phyloP scores from a whole-genome alignment of 148 eudicot genomes.

The Oxyria digyna region DNA sequence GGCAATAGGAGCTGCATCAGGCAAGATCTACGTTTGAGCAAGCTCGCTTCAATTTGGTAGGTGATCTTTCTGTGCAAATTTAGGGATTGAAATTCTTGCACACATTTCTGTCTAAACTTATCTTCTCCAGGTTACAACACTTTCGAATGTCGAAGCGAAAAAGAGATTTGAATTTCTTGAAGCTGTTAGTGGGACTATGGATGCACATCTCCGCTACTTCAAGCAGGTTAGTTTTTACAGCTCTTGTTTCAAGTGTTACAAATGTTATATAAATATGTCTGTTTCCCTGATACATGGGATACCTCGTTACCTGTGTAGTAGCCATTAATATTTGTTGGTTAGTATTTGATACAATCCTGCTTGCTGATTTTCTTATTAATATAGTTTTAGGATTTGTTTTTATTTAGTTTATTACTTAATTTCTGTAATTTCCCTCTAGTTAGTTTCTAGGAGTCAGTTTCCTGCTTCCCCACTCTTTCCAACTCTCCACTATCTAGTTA shows the following conservation, averaged over 20 bases:
- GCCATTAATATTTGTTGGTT: background rate
- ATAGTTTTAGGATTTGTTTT: too few relatives aligned
- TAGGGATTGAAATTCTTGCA: background rate
- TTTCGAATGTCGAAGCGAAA: slow-evolving; percentile 90
- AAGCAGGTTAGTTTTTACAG: slow-evolving; percentile 51
- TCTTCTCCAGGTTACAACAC: slow-evolving; percentile 52
- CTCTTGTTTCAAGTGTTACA: background rate
- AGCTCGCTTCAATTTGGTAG: slow-evolving; percentile 92
- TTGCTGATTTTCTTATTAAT: too few relatives aligned
- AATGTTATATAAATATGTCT: background rate
- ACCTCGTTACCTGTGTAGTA: background rate
- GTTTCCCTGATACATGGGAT: background rate
- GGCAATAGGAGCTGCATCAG: slow-evolving; percentile 79
- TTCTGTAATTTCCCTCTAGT: too few relatives aligned
- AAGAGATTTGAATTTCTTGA: slow-evolving; percentile 96
- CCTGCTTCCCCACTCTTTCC: too few relatives aligned
- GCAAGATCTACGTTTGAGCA: slow-evolving; percentile 91
- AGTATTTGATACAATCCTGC: too few relatives aligned
- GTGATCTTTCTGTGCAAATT: slow-evolving; percentile 2
- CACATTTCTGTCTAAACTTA: background rate
- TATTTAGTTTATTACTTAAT: too few relatives aligned
- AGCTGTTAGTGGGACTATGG: slow-evolving; percentile 98
- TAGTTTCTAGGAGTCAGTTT: too few relatives aligned
- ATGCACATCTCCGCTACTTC: slow-evolving; percentile 95
- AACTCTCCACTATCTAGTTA: too few relatives aligned